These are phyloP conservation scores for Isabelozyma rhagii DNA, from an alignment of 805 yeast genomes.

Conservation along the genomic window DNA sequence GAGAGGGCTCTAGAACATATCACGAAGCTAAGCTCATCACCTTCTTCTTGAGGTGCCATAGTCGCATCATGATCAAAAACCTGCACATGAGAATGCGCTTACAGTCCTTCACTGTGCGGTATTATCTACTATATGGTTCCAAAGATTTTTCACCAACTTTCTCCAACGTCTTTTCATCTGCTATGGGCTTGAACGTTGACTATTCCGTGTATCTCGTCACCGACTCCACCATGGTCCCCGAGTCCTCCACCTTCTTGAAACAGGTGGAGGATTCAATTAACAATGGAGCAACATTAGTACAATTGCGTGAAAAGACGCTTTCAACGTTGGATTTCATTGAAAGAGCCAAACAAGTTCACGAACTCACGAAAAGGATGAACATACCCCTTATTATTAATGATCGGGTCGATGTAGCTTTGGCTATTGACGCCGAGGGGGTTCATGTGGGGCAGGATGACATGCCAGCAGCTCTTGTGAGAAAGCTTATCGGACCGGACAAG, in stretches of 20 bases:
- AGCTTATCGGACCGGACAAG: slow-evolving; percentile 67
- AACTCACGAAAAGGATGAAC: slow-evolving; percentile 52
- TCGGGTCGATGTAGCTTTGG: slow-evolving; percentile 83
- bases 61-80: neutral
- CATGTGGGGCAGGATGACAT: slow-evolving; percentile 94
- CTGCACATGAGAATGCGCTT: neutral
- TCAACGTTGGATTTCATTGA: slow-evolving; percentile 66
- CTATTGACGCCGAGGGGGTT: slow-evolving; percentile 85
- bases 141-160: neutral
- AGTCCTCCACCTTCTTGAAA: slow-evolving; percentile 41
- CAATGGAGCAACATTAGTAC: slow-evolving; percentile 79
- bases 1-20: neutral
- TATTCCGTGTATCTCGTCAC: slow-evolving; percentile 76
- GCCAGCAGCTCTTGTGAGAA: slow-evolving; percentile 56
- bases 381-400: slow-evolving; percentile 86
- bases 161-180: neutral
- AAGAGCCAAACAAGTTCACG: slow-evolving; percentile 59
- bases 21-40: neutral
- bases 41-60: neutral
- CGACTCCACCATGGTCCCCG: slow-evolving; percentile 72
- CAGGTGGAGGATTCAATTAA: slow-evolving; percentile 64
- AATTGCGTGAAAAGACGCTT: slow-evolving; percentile 73
- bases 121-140: neutral
- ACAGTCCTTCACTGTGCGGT: neutral
- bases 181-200: slow-evolving; percentile 27